phyloP scores from a whole-genome alignment of 164 flowering plant genomes.

The Piper longum region DNA sequence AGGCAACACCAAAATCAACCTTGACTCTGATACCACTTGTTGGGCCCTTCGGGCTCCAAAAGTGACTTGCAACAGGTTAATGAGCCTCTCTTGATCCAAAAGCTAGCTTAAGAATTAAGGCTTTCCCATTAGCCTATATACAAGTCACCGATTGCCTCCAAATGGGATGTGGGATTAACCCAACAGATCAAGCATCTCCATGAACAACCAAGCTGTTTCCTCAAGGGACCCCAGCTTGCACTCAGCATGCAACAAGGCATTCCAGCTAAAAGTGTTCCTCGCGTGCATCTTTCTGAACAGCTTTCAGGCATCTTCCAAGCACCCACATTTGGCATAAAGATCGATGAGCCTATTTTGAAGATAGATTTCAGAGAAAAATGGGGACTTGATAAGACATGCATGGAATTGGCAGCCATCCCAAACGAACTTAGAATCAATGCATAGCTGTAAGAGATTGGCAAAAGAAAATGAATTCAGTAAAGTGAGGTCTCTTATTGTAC shows the following conservation, averaged over 20 bases:
- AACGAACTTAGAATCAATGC: conserved; percentile 12
- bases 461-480: too few species aligned
- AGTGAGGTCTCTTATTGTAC: conserved; percentile 8
- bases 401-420: conserved; percentile 8
- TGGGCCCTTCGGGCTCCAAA: too few species aligned
- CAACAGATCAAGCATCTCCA: too few species aligned
- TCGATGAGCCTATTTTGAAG: conserved; percentile 17
- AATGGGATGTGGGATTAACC: too few species aligned
- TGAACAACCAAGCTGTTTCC: conserved; percentile 7
- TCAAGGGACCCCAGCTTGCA: conserved; percentile 9
- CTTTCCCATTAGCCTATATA: too few species aligned
- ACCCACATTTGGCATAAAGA: background rate
- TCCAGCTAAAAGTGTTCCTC: conserved; percentile 17
- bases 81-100: too few species aligned
- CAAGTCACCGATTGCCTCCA: too few species aligned
- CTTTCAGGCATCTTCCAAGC: conserved; percentile 11
- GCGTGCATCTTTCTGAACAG: conserved; percentile 13
- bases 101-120: too few species aligned
- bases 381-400: conserved; percentile 15
- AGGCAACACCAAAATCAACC: too few species aligned
- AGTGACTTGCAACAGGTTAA: too few species aligned
- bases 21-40: too few species aligned
- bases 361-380: conserved; percentile 11
- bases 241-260: conserved; percentile 10
- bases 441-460: conserved; percentile 10